Conservation (phyloP, 1,284 basidiomycete genomes). For the Puccinia novopanici region DNA sequence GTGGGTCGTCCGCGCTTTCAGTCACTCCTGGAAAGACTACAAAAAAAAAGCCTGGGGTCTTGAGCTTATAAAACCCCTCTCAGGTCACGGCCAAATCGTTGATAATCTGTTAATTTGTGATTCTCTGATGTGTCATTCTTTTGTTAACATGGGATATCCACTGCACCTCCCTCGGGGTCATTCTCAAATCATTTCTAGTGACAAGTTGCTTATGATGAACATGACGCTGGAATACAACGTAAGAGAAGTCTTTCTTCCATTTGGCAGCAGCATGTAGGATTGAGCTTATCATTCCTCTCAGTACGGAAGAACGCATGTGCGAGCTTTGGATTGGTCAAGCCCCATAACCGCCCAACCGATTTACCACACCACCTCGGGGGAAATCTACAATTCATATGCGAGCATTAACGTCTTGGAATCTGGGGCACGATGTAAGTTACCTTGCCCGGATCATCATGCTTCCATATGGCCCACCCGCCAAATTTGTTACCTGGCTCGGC, state of each 20-base stretch:
- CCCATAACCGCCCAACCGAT: not conserved
- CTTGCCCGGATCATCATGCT: not conserved
- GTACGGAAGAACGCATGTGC: slow-evolving; percentile 49
- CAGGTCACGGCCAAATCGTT: slow-evolving; percentile 30
- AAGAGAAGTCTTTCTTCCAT: not conserved
- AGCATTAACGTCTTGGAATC: slow-evolving; percentile 41
- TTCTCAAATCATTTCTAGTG: slow-evolving; percentile 14
- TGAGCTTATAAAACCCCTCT: slow-evolving; percentile 41
- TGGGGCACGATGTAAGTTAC: slow-evolving; percentile 38
- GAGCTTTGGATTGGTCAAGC: slow-evolving; percentile 48
- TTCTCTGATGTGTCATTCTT: not conserved
- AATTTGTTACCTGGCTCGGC: no score
- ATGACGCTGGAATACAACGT: slow-evolving; percentile 51
- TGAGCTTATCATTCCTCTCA: not conserved
- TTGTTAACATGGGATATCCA: not conserved
- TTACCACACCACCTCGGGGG: not conserved
- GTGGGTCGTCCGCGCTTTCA: slow-evolving; percentile 47
- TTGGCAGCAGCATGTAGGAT: not conserved
- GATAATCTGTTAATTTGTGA: slow-evolving; percentile 31
- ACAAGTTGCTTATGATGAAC: slow-evolving; percentile 50
- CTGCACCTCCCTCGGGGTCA: not conserved
- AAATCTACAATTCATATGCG: slow-evolving; percentile 24
- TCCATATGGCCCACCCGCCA: no score
- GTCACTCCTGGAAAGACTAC: slow-evolving; percentile 51
- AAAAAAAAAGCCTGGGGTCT: slow-evolving; percentile 48